These are phyloP conservation scores for Eucalyptus shirleyi DNA, from an alignment of 345 rosid genomes.

Conservation along the genomic window DNA sequence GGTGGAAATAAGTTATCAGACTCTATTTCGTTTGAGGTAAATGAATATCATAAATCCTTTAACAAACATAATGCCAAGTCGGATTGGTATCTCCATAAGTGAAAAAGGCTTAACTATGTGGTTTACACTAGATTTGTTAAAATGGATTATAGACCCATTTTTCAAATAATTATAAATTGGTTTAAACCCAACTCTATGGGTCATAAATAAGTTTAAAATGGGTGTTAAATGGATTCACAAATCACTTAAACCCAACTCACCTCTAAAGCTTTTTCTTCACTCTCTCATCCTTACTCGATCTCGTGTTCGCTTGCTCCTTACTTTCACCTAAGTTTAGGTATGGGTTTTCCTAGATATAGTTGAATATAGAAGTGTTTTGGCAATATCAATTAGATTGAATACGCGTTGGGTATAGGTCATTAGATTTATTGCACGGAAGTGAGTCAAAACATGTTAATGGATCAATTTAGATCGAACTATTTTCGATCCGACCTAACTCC, in stretches of 20 bases:
- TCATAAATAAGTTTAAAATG: too few species aligned
- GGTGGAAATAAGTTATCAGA: background rate
- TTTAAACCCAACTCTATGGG: background rate
- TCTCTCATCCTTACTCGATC: fast-evolving
- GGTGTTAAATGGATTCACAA: background rate
- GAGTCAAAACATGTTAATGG: background rate
- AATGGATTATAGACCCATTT: too few species aligned
- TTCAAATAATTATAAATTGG: fast-evolving
- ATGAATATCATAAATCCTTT: background rate
- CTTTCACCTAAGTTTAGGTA: background rate
- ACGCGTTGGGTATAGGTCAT: background rate
- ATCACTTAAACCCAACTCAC: background rate
- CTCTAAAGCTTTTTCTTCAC: background rate
- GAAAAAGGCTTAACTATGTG: background rate
- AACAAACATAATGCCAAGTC: background rate
- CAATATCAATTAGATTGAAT: too few species aligned
- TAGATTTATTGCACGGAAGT: too few species aligned
- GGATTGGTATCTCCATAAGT: background rate
- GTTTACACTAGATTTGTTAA: too few species aligned
- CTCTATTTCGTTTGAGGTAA: background rate
- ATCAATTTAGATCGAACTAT: background rate
- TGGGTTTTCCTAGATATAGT: background rate
- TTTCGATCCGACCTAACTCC: background rate
- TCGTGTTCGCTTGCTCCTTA: too few species aligned
- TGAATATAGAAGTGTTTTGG: too few species aligned